A percentile compares a stretch with the other conserved stretches of the same genome.
These are phyloP conservation scores for Aspergillus leporis DNA, from an alignment of 495 filamentous ascomycete species.

Conservation along the genomic window DNA sequence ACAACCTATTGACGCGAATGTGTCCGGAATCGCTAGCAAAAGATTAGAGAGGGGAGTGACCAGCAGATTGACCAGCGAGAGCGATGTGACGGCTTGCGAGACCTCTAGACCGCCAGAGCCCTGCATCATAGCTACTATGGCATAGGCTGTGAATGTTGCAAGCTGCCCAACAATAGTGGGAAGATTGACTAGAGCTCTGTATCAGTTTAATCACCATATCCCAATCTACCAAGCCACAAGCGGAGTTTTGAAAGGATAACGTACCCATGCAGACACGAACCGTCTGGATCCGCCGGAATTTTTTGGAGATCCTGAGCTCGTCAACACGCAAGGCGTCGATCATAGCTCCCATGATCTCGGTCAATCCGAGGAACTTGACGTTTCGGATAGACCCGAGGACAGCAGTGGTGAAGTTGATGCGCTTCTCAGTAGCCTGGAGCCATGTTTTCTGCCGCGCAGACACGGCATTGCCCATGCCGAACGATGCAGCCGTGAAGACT, in stretches of 20 bases:
- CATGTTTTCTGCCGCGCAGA: conserved; percentile 47
- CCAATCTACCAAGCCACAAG: background rate
- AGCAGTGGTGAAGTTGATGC: conserved; percentile 36
- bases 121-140: conserved; percentile 18
- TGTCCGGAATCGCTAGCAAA: conserved; percentile 21
- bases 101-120: conserved; percentile 20
- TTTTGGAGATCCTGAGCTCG: conserved; percentile 19
- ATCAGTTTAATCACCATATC: background rate
- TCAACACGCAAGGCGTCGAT: conserved; percentile 15
- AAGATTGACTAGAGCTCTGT: conserved; percentile 15
- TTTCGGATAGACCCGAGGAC: conserved; percentile 23
- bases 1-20: conserved; percentile 25
- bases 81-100: conserved; percentile 19
- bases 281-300: conserved; percentile 5
- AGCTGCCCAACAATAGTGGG: conserved; percentile 19
- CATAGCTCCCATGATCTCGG: conserved; percentile 15
- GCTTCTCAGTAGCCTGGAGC: conserved; percentile 52
- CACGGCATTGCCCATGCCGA: conserved; percentile 46
- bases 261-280: conserved; percentile 18
- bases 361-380: conserved; percentile 21
- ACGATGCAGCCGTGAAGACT: conserved; percentile 6
- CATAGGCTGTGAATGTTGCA: conserved; percentile 23
- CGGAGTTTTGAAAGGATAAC: background rate
- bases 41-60: conserved; percentile 18
- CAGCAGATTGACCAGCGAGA: conserved; percentile 22